Evolutionary conservation across 1,284 basidiomycete genomes (phyloP).

Genomic region (Sanguinoderma infundibulare): DNA sequence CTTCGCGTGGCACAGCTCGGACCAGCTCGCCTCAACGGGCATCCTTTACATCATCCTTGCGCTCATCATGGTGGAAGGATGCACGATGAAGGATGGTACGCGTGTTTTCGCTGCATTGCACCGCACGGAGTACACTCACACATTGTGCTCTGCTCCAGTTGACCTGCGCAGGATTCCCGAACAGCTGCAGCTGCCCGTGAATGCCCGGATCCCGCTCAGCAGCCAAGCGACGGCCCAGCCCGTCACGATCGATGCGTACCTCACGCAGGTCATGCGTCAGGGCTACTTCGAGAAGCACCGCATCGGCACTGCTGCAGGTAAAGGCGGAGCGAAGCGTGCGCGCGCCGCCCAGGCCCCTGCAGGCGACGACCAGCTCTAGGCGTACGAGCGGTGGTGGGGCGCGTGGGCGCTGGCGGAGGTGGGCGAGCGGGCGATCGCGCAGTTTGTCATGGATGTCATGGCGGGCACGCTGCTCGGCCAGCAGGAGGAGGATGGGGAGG

Average conservation of each 20-base stretch:
- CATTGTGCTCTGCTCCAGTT: constrained; percentile 32
- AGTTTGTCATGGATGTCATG: no score
- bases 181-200: constrained; percentile 57
- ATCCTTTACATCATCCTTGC: constrained; percentile 73
- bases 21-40: constrained; percentile 67
- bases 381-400: no score
- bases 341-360: constrained; percentile 49
- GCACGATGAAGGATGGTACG: constrained; percentile 68
- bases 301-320: constrained; percentile 44
- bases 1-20: constrained; percentile 67
- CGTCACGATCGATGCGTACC: constrained; percentile 59
- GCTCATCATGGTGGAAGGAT: constrained; percentile 72
- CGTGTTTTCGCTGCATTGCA: background rate
- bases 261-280: constrained; percentile 61
- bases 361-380: no score
- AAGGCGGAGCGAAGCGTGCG: constrained; percentile 51
- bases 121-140: background rate
- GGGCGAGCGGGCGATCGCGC: no score
- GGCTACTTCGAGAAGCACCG: constrained; percentile 67
- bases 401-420: no score
- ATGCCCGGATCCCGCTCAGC: constrained; percentile 49
- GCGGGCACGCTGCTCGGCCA: no score
- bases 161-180: constrained; percentile 68
- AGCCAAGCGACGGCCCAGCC: constrained; percentile 49
- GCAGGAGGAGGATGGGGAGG: no score